Conservation (phyloP, 495 filamentous ascomycete genomes). For the Daldinia grandis region DNA sequence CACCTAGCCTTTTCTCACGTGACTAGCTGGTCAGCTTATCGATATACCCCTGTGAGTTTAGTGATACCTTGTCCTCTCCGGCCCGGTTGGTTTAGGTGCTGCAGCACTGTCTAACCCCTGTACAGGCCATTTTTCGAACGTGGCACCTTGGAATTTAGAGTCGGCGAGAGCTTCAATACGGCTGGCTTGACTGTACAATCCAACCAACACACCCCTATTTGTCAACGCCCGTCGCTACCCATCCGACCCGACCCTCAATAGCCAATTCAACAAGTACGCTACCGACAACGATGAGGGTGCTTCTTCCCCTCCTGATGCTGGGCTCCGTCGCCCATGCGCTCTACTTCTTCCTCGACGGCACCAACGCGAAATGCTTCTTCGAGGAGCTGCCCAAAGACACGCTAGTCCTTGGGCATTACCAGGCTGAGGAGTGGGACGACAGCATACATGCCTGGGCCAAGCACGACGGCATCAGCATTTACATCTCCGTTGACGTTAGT, state of each 20-base stretch:
- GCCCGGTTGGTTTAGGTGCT: neutral
- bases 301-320: conserved; percentile 61
- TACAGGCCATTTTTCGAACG: conserved; percentile 52
- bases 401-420: conserved; percentile 90
- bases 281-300: conserved; percentile 52
- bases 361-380: conserved; percentile 88
- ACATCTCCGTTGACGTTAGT: conserved; percentile 83
- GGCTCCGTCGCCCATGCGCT: conserved; percentile 72
- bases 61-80: neutral
- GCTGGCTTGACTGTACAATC: neutral
- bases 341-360: conserved; percentile 95
- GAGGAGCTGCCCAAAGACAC: conserved; percentile 98
- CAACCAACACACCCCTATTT: neutral
- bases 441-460: conserved; percentile 68
- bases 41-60: neutral
- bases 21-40: neutral
- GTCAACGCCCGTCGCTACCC: neutral
- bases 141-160: conserved; percentile 47
- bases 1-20: neutral
- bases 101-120: conserved; percentile 32
- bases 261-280: conserved; percentile 8
- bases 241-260: conserved; percentile 11
- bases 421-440: conserved; percentile 79
- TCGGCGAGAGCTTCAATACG: conserved; percentile 31
- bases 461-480: conserved; percentile 78